phyloP scores from a whole-genome alignment of 768 basidiomycete species.

The Chalciporus piperatus region DNA sequence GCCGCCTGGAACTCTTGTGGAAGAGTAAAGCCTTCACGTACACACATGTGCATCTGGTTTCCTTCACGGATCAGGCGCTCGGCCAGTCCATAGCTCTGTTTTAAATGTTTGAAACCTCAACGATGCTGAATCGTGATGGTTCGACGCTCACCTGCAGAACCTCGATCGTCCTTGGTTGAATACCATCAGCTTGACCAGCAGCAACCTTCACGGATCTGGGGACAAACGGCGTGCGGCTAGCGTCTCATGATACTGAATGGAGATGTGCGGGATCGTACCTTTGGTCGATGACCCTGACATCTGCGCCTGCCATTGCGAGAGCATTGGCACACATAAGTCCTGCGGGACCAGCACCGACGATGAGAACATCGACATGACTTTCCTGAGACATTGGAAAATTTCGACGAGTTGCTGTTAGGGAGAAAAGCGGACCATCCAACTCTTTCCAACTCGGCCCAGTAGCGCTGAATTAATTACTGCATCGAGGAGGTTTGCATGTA shows the following conservation, averaged over 20 bases:
- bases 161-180: conserved; percentile 54
- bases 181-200: conserved; percentile 55
- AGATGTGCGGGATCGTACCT: conserved; percentile 26
- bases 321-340: conserved; percentile 70
- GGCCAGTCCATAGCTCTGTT: conserved; percentile 74
- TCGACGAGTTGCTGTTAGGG: background rate
- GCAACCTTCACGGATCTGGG: conserved; percentile 40
- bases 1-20: no score
- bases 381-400: conserved; percentile 27
- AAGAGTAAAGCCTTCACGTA: conserved; percentile 31
- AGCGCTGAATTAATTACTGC: no score
- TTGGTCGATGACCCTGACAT: conserved; percentile 48
- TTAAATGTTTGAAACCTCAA: background rate
- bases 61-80: conserved; percentile 62
- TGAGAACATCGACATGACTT: conserved; percentile 43
- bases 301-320: conserved; percentile 41
- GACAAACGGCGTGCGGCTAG: background rate
- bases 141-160: conserved; percentile 42
- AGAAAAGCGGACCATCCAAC: no score
- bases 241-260: background rate
- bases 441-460: background rate
- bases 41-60: conserved; percentile 67
- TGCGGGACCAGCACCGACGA: conserved; percentile 50
- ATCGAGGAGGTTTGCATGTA: no score
- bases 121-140: background rate